These are phyloP conservation scores for Chrysosphaeria jannelii DNA, from an alignment of 2,329 filamentous ascomycete species.

Conservation along the genomic window DNA sequence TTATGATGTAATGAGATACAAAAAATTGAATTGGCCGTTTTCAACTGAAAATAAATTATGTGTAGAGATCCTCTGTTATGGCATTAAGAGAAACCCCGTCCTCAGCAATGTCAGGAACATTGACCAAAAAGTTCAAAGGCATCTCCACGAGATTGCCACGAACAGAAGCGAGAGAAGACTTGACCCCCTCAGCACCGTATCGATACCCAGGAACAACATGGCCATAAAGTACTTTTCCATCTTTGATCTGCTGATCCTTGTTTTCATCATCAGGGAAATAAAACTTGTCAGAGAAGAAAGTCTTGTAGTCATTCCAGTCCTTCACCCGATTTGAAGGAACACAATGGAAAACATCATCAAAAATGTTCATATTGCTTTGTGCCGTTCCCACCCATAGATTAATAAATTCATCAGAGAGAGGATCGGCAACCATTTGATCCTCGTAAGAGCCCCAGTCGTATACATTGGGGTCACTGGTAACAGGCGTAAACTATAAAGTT, in stretches of 20 bases:
- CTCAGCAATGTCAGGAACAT: slow-evolving; percentile 59
- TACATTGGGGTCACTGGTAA: slow-evolving; percentile 33
- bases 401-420: slow-evolving; percentile 36
- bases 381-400: slow-evolving; percentile 46
- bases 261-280: slow-evolving; percentile 18
- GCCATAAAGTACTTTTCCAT: slow-evolving; percentile 41
- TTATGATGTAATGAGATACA: slow-evolving; percentile 1
- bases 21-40: background rate
- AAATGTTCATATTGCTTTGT: slow-evolving; percentile 49
- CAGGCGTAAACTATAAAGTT: slow-evolving; percentile 39
- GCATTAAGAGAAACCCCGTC: slow-evolving; percentile 44
- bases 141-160: slow-evolving; percentile 59
- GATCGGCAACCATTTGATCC: slow-evolving; percentile 42
- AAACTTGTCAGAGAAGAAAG: slow-evolving; percentile 40
- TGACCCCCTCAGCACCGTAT: slow-evolving; percentile 41
- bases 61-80: slow-evolving; percentile 45
- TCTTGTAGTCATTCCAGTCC: slow-evolving; percentile 43
- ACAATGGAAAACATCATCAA: slow-evolving; percentile 52
- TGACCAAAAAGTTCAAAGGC: slow-evolving; percentile 63
- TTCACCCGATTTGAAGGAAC: slow-evolving; percentile 38
- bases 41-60: slow-evolving; percentile 10
- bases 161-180: slow-evolving; percentile 30
- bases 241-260: slow-evolving; percentile 10
- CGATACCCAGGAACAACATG: slow-evolving; percentile 62
- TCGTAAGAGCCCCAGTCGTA: slow-evolving; percentile 41